Conservation (phyloP, 2,329 filamentous ascomycete genomes). For the Calonectria pauciramosa region DNA sequence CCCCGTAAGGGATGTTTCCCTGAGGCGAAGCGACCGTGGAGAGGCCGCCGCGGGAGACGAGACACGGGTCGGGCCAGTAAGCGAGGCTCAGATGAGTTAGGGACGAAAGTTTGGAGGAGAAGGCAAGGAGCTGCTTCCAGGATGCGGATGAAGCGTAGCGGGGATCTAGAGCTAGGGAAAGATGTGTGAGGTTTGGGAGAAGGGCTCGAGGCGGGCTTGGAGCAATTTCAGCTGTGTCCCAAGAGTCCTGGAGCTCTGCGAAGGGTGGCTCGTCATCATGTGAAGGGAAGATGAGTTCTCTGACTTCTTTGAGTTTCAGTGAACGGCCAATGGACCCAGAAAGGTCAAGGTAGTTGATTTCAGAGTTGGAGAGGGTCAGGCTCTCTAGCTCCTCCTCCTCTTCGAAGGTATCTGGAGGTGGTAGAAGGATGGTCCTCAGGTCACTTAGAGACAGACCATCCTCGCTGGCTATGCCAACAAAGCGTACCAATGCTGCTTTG, state of each 20-base stretch:
- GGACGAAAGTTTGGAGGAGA: slow-evolving; percentile 66
- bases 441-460: slow-evolving; percentile 65
- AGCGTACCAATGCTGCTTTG: slow-evolving; percentile 65
- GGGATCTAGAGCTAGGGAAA: slow-evolving; percentile 68
- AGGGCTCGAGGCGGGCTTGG: slow-evolving; percentile 54
- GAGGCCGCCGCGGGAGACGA: slow-evolving; percentile 67
- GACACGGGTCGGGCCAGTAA: slow-evolving; percentile 72
- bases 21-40: slow-evolving; percentile 61
- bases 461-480: slow-evolving; percentile 60
- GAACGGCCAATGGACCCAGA: slow-evolving; percentile 65
- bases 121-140: slow-evolving; percentile 70
- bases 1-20: slow-evolving; percentile 65
- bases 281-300: slow-evolving; percentile 63
- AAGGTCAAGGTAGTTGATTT: slow-evolving; percentile 68
- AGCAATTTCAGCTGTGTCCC: slow-evolving; percentile 60
- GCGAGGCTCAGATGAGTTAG: slow-evolving; percentile 74
- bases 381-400: slow-evolving; percentile 44
- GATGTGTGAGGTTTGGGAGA: slow-evolving; percentile 71
- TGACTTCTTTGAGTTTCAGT: slow-evolving; percentile 66
- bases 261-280: slow-evolving; percentile 28
- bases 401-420: slow-evolving; percentile 45
- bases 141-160: slow-evolving; percentile 55
- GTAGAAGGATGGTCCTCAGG: slow-evolving; percentile 61
- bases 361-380: slow-evolving; percentile 41
- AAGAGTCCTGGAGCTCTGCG: slow-evolving; percentile 62